phyloP scores from a whole-genome alignment of 192 early-diverging fungal species.

The Lunasporangiospora selenospora region DNA sequence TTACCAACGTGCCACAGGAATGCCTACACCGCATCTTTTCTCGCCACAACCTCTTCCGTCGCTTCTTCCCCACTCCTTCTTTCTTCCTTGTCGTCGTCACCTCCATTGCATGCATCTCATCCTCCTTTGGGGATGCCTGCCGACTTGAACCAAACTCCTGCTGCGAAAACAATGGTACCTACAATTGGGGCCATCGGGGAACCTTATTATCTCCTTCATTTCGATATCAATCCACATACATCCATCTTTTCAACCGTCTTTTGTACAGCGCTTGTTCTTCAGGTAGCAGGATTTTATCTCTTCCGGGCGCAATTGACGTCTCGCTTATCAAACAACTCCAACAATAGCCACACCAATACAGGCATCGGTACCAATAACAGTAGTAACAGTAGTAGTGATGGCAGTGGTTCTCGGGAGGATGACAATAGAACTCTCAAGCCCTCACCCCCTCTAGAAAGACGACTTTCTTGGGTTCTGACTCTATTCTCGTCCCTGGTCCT shows the following conservation, averaged over 20 bases:
- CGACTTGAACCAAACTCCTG: not conserved
- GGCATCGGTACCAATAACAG: too few species aligned
- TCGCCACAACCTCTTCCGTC: not conserved
- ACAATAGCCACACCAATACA: too few species aligned
- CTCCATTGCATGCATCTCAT: too few species aligned
- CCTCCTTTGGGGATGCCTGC: not conserved
- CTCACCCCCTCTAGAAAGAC: slow-evolving; percentile 1
- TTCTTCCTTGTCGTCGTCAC: not conserved
- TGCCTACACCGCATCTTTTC: too few species aligned
- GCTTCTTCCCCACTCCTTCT: not conserved
- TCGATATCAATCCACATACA: slow-evolving; percentile 44
- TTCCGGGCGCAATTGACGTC: too few species aligned
- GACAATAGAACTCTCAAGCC: not conserved
- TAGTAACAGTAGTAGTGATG: too few species aligned
- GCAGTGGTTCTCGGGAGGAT: too few species aligned
- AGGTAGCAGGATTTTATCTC: slow-evolving; percentile 30
- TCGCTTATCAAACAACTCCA: too few species aligned
- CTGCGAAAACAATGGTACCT: too few species aligned
- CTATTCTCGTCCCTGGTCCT: slow-evolving; percentile 37
- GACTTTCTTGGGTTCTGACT: slow-evolving; percentile 35
- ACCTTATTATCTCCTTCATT: too few species aligned
- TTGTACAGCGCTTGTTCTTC: slow-evolving; percentile 6
- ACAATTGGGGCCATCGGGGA: too few species aligned
- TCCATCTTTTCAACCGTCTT: slow-evolving; percentile 20
- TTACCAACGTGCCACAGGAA: too few species aligned